Conservation (phyloP, 768 basidiomycete genomes). For the Sarcodon sp. region DNA sequence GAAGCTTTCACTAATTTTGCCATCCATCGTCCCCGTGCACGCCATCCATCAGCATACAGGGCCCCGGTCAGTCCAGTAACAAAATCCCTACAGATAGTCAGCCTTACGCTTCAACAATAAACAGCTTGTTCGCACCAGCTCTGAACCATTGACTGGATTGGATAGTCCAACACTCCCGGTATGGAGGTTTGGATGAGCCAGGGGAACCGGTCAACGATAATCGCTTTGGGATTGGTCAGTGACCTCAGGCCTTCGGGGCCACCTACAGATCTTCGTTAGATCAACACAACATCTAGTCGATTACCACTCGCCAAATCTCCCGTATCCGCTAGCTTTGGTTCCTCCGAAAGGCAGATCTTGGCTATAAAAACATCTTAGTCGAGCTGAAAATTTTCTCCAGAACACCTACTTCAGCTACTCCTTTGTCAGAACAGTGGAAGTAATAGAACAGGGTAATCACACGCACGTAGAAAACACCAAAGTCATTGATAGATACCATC, state of each 20-base stretch:
- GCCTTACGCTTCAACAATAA: neutral
- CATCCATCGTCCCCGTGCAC: conserved; percentile 26
- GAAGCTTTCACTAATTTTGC: conserved; percentile 25
- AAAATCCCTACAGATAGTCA: conserved; percentile 27
- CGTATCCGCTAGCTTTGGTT: conserved; percentile 83
- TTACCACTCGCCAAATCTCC: conserved; percentile 63
- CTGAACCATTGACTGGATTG: conserved; percentile 53
- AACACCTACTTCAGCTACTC: conserved; percentile 50
- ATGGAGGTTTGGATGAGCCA: conserved; percentile 74
- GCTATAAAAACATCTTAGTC: conserved; percentile 24
- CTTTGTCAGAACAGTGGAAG: neutral
- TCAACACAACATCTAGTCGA: conserved; percentile 1
- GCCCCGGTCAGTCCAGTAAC: conserved; percentile 33
- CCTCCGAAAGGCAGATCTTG: conserved; percentile 97
- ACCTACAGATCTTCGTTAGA: conserved; percentile 28
- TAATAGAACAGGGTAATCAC: neutral
- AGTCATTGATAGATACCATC: conserved; percentile 97
- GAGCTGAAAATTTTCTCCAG: conserved; percentile 7
- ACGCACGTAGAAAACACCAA: conserved; percentile 76
- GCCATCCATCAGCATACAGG: conserved; percentile 37
- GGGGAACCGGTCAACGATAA: conserved; percentile 81
- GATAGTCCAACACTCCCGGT: conserved; percentile 79
- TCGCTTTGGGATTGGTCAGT: conserved; percentile 79
- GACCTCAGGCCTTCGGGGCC: conserved; percentile 89
- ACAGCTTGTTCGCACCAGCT: conserved; percentile 50